phyloP scores from a whole-genome alignment of 2,329 filamentous ascomycete genomes.

The Fusarium brachygibbosum region DNA sequence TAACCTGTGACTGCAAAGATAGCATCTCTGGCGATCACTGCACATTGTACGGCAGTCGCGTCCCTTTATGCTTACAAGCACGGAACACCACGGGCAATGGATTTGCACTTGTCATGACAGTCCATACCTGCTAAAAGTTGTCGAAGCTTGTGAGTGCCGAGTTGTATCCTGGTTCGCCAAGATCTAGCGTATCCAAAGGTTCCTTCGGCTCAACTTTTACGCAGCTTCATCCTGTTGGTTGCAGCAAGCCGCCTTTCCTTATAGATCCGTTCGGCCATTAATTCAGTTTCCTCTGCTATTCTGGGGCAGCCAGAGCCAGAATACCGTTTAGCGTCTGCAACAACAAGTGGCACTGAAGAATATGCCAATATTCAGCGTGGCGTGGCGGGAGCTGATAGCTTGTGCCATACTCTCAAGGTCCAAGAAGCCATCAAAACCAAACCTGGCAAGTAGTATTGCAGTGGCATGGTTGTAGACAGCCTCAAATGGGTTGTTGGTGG shows the following conservation, averaged over 20 bases:
- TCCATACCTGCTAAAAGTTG: conserved; percentile 2
- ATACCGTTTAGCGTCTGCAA: conserved; percentile 7
- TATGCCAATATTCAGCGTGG: conserved; percentile 4
- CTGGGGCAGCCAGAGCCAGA: conserved; percentile 11
- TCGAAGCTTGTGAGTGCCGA: conserved; percentile 16
- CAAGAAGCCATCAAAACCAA: neutral
- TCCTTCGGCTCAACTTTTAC: conserved; percentile 15
- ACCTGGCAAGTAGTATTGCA: neutral
- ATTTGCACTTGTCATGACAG: neutral
- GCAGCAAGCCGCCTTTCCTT: conserved; percentile 14
- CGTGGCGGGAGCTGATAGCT: conserved; percentile 6
- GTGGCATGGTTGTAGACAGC: conserved; percentile 1
- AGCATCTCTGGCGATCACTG: conserved; percentile 25
- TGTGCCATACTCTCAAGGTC: neutral
- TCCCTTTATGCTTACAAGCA: conserved; percentile 8
- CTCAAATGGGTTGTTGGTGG: conserved; percentile 27
- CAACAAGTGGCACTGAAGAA: conserved; percentile 1
- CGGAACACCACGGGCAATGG: conserved; percentile 13
- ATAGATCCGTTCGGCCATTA: conserved; percentile 5
- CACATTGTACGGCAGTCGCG: conserved; percentile 11
- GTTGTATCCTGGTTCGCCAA: conserved; percentile 26
- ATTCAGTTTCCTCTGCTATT: neutral
- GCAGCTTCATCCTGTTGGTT: conserved; percentile 14
- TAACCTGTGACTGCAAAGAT: conserved; percentile 22
- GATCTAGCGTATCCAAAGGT: conserved; percentile 19